These are phyloP conservation scores for Xerocomus potaroensis DNA, from an alignment of 768 basidiomycete genomes.

Conservation along the genomic window DNA sequence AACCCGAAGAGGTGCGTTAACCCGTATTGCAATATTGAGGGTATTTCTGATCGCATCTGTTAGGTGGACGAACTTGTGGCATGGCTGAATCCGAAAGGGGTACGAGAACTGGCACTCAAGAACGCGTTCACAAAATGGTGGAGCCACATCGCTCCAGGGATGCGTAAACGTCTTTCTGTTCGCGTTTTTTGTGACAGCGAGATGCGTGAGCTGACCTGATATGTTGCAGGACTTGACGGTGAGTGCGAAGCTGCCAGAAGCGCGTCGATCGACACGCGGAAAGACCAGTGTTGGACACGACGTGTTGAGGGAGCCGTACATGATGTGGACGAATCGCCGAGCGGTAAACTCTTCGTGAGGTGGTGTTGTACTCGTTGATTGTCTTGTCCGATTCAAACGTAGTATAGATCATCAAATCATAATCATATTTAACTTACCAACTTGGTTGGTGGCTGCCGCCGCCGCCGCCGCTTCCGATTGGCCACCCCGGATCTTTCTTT, in stretches of 20 bases:
- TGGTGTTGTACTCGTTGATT: conserved; percentile 4
- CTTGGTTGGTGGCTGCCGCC: background rate
- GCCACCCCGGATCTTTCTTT: background rate
- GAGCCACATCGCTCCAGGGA: conserved; percentile 74
- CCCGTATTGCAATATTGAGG: background rate
- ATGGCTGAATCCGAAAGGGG: conserved; percentile 92
- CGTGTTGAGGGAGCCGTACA: conserved; percentile 75
- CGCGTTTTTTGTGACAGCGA: conserved; percentile 26
- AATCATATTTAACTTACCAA: conserved; percentile 23
- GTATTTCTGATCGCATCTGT: conserved; percentile 10
- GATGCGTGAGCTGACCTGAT: conserved; percentile 8
- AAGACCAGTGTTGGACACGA: conserved; percentile 57
- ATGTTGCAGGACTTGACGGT: conserved; percentile 58
- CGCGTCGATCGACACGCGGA: conserved; percentile 71
- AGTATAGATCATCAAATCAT: conserved; percentile 16
- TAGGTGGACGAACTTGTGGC: conserved; percentile 79
- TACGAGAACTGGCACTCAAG: conserved; percentile 80
- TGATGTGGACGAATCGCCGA: conserved; percentile 83
- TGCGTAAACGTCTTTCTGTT: conserved; percentile 71
- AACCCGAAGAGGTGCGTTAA: conserved; percentile 71
- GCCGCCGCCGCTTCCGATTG: conserved; percentile 6
- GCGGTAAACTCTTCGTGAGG: conserved; percentile 41
- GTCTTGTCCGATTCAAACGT: conserved; percentile 4
- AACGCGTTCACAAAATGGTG: conserved; percentile 78
- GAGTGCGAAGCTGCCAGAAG: conserved; percentile 70